A percentile compares a stretch with the other conserved stretches of the same genome.
phyloP scores from a whole-genome alignment of 108 stramenopile species.

The Seminavis robusta region DNA sequence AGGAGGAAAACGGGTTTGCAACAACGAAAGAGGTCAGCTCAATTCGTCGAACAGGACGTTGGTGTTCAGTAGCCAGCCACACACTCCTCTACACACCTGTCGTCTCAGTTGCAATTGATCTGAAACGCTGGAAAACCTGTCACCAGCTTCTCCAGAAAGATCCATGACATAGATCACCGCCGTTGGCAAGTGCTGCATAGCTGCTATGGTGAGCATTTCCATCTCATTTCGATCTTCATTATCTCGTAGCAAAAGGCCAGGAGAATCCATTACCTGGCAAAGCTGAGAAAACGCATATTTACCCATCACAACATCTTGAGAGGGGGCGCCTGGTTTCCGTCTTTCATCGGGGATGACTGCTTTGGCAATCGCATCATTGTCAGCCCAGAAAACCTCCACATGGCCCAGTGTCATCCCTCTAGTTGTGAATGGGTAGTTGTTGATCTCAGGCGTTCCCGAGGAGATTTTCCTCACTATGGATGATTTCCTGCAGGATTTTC shows the following conservation, averaged over 20 bases:
- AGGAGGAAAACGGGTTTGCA: neutral
- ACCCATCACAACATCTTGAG: constrained; percentile 12
- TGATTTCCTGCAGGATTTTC: too few species aligned
- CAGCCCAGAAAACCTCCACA: constrained; percentile 87
- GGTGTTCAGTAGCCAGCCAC: too few species aligned
- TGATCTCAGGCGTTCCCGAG: constrained; percentile 93
- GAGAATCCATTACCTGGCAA: constrained; percentile 91
- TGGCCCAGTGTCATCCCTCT: constrained; percentile 95
- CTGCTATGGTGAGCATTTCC: constrained; percentile 94
- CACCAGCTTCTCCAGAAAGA: constrained; percentile 86
- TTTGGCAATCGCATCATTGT: constrained; percentile 32
- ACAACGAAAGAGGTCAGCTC: neutral
- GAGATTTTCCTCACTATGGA: constrained; percentile 88
- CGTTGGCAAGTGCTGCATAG: constrained; percentile 93
- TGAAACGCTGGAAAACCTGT: constrained; percentile 77
- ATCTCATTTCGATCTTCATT: constrained; percentile 91
- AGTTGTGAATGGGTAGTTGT: constrained; percentile 98
- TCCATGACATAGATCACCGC: constrained; percentile 98
- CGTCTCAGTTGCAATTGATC: constrained; percentile 86
- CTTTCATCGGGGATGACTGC: constrained; percentile 34
- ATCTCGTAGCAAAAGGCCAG: constrained; percentile 81
- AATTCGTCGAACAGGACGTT: too few species aligned
- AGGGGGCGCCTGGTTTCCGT: neutral
- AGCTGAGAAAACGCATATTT: constrained; percentile 53
- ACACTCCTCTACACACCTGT: constrained; percentile 29